Percentiles rank a stretch among this genome's conserved stretches.
Evolutionary conservation across 768 basidiomycete genomes (phyloP).

Genomic region (Phlebiopsis flavidoalba): DNA sequence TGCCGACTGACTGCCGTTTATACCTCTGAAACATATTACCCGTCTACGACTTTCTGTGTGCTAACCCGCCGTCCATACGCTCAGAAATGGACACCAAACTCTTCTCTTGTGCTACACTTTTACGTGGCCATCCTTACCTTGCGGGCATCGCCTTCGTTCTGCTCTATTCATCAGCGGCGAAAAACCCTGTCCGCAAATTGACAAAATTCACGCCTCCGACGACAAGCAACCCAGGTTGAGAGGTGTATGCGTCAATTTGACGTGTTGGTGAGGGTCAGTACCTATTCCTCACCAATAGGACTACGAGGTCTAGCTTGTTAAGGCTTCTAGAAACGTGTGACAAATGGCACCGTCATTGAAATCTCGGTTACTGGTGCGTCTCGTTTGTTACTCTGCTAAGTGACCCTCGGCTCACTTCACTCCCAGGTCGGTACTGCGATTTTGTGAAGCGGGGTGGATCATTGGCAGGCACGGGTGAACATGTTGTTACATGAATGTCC

Average conservation of each 20-base stretch:
- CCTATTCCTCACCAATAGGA: conserved; percentile 40
- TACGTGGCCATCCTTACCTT: conserved; percentile 80
- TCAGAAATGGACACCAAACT: conserved; percentile 3
- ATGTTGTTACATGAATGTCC: conserved; percentile 86
- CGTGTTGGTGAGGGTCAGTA: conserved; percentile 2
- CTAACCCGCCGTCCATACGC: background rate
- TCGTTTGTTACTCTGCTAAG: background rate
- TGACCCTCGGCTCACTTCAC: background rate
- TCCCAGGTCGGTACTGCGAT: conserved; percentile 83
- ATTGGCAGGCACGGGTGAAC: conserved; percentile 79
- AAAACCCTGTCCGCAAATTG: conserved; percentile 74
- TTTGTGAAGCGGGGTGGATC: conserved; percentile 88
- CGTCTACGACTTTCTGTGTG: background rate
- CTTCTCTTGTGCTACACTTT: conserved; percentile 47
- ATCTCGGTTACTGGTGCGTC: conserved; percentile 88
- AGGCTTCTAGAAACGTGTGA: conserved; percentile 84
- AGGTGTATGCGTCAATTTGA: conserved; percentile 46
- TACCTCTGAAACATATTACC: too few species aligned
- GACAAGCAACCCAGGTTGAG: conserved; percentile 95
- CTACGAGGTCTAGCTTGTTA: conserved; percentile 87
- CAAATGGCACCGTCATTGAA: conserved; percentile 92
- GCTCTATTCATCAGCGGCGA: conserved; percentile 88
- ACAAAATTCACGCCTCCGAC: conserved; percentile 82
- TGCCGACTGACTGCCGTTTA: too few species aligned
- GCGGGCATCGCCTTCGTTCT: conserved; percentile 80